A percentile compares a stretch with the other conserved stretches of the same genome.
These are phyloP conservation scores for Catenaria anguillulae DNA, from an alignment of 371 early-diverging fungal species.

Conservation along the genomic window DNA sequence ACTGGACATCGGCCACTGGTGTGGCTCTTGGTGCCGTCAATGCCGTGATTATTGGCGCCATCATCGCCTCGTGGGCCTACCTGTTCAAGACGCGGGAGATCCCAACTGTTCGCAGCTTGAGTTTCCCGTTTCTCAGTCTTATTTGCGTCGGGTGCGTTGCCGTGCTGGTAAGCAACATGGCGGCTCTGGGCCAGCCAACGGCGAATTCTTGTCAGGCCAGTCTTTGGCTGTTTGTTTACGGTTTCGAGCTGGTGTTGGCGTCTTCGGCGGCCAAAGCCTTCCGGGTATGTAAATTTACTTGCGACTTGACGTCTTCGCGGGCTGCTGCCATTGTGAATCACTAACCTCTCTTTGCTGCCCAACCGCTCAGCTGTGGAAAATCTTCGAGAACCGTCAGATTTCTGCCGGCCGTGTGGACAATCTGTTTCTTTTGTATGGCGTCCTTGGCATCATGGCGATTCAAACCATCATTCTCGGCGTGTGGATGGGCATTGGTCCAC, in stretches of 20 bases:
- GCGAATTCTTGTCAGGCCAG: background rate
- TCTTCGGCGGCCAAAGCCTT: background rate
- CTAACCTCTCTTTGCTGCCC: no score
- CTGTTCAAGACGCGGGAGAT: background rate
- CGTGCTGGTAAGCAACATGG: background rate
- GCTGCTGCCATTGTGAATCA: no score
- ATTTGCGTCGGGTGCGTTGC: background rate
- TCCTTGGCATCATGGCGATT: no score
- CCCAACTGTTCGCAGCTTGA: background rate
- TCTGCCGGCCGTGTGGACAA: background rate
- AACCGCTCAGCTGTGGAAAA: no score
- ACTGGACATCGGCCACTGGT: background rate
- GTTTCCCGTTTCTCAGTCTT: background rate
- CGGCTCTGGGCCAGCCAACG: background rate
- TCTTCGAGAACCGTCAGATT: background rate
- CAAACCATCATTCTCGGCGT: no score
- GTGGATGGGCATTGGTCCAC: no score
- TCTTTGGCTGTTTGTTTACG: background rate
- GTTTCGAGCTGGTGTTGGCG: background rate
- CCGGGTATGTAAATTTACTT: background rate
- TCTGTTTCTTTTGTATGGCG: background rate
- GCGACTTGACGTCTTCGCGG: no score
- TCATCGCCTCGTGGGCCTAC: background rate
- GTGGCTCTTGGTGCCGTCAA: background rate
- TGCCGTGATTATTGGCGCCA: background rate